phyloP scores from a whole-genome alignment of 1,139 yeast genomes.

The Geotrichum fermentans region DNA sequence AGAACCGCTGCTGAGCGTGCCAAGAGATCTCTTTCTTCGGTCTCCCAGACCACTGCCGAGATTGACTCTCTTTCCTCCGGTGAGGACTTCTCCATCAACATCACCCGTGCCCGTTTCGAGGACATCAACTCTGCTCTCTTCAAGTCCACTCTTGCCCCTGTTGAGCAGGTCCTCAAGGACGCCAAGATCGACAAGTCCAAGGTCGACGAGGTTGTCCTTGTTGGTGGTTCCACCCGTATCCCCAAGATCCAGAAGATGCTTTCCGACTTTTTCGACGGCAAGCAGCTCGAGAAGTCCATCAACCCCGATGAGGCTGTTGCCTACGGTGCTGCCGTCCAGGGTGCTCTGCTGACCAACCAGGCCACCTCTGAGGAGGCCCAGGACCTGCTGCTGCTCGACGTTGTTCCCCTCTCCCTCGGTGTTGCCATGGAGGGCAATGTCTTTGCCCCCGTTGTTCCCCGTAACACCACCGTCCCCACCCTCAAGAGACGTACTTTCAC shows the following conservation, averaged over 20 bases:
- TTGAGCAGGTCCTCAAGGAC: conserved; percentile 80
- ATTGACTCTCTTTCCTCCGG: conserved; percentile 79
- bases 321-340: conserved; percentile 99
- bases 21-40: conserved; percentile 82
- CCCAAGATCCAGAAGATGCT: conserved; percentile 88
- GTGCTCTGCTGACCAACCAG: conserved; percentile 98
- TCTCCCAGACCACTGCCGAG: conserved; percentile 81
- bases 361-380: conserved; percentile 95
- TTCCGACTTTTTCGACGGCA: conserved; percentile 83
- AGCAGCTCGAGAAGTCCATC: conserved; percentile 82
- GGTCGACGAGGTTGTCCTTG: conserved; percentile 81
- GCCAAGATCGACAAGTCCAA: conserved; percentile 70
- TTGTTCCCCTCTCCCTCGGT: conserved; percentile 97
- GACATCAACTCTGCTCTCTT: conserved; percentile 78
- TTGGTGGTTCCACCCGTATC: conserved; percentile 92
- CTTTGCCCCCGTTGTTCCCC: conserved; percentile 98
- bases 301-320: conserved; percentile 96
- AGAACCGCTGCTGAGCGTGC: conserved; percentile 92
- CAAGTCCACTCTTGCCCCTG: conserved; percentile 83
- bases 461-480: conserved; percentile 99
- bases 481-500: conserved; percentile 99
- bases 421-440: conserved; percentile 99
- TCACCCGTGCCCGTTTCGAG: conserved; percentile 90
- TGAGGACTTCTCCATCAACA: conserved; percentile 72
- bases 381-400: conserved; percentile 95